Evolutionary conservation across 768 basidiomycete genomes (phyloP).

Genomic region (Termitomyces sp.): DNA sequence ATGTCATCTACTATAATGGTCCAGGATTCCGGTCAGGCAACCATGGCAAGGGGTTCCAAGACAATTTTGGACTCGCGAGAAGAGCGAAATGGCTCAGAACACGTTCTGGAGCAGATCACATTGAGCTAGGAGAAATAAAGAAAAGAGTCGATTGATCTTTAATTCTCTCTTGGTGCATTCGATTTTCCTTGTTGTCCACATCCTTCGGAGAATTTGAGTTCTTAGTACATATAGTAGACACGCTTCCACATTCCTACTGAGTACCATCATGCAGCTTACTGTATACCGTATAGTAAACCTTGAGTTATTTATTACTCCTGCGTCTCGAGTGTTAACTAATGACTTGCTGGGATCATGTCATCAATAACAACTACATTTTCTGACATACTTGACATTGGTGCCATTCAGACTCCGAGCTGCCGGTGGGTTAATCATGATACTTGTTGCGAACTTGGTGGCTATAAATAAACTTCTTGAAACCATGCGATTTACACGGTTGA

Average conservation of each 20-base stretch:
- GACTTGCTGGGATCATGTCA: too few relatives aligned
- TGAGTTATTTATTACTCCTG: neutral
- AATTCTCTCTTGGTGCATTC: neutral
- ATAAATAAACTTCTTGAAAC: too few relatives aligned
- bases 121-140: conserved; percentile 74
- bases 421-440: too few relatives aligned
- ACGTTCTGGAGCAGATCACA: conserved; percentile 50
- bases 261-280: neutral
- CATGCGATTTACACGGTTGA: too few relatives aligned
- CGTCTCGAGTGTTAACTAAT: too few relatives aligned
- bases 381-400: too few relatives aligned
- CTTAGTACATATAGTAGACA: neutral
- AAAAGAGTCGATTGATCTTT: conserved; percentile 62
- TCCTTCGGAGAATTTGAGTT: neutral
- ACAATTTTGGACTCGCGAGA: conserved; percentile 25
- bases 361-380: too few relatives aligned
- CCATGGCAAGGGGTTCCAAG: conserved; percentile 66
- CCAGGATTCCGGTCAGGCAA: conserved; percentile 78
- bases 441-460: too few relatives aligned
- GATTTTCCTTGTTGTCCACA: neutral
- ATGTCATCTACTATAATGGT: conserved; percentile 83
- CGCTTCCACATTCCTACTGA: neutral
- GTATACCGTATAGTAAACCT: neutral
- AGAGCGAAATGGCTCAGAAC: conserved; percentile 33
- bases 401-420: too few relatives aligned